Percentiles rank a stretch among this genome's conserved stretches.
These are phyloP conservation scores for Boechera stricta DNA, from an alignment of 345 rosid species.

Conservation along the genomic window DNA sequence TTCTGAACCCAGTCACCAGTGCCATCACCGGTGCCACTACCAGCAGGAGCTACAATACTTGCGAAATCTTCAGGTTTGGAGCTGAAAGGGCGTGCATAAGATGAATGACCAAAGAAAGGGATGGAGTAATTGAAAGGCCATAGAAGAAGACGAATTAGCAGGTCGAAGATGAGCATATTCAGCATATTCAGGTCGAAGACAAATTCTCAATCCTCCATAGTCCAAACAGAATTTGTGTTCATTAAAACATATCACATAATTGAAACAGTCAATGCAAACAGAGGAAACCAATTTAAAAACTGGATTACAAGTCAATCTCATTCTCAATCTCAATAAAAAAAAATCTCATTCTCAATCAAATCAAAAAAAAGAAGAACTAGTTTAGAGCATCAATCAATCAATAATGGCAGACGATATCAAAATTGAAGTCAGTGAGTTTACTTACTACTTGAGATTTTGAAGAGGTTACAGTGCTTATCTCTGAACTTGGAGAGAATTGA, in stretches of 20 bases:
- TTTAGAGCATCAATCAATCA: background rate
- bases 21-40: conserved; percentile 51
- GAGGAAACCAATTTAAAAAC: too few species aligned
- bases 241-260: too few species aligned
- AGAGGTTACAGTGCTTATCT: background rate
- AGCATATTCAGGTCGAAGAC: conserved; percentile 9
- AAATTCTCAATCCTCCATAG: background rate
- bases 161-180: conserved; percentile 35
- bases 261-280: too few species aligned
- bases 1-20: conserved; percentile 65
- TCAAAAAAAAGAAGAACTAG: background rate
- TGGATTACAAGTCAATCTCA: too few species aligned
- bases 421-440: background rate
- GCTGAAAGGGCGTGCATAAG: conserved; percentile 56
- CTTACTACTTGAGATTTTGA: background rate
- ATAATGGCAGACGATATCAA: background rate
- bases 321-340: too few species aligned
- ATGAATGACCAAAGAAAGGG: conserved; percentile 41
- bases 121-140: conserved; percentile 38
- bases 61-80: conserved; percentile 50
- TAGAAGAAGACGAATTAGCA: conserved; percentile 27
- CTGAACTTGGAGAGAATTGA: too few species aligned
- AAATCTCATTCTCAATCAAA: too few species aligned
- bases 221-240: background rate
- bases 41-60: conserved; percentile 39